Evolutionary conservation across 352 stramenopile species (phyloP), one percentile per base, ranked within the genome.

Genomic region (Blastocystis sp.): DNA sequence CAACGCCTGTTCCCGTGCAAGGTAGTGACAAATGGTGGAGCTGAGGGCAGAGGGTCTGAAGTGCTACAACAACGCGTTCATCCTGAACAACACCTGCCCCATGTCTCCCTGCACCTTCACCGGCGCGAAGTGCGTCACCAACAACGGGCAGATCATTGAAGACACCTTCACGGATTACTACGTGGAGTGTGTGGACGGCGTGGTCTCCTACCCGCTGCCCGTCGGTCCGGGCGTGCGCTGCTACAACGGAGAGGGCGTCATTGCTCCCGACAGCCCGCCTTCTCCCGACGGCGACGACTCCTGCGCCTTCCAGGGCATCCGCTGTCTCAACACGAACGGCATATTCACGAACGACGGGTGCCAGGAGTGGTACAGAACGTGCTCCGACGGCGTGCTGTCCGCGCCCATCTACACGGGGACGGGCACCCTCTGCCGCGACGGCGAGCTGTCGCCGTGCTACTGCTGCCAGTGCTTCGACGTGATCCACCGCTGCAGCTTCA

Each of bases 111-210:
- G 78, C 60, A 45, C 63, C n/a, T 88, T 88, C 66, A 2, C 21
- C 2, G 78, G 66, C 40, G 17, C 78, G 1, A 52, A 24, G 57
- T 88, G 78, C 42, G 78, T 88, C 10, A 88, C 63, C 21, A 78
- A 88, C 24, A 78, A 88, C 24, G 66, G 78, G 17, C 63, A 76
- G 43, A 88, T 88, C 48, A 45, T 78, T 7, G 34, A 68, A 61
- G 59, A 88, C 34, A 76, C 63, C 42, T 88, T 48, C 42, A 88
- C 78, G 34, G 66, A 88, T 34, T 88, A 77, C 66, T 88, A 88
- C 60, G 66, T 78, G 19, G 52, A 79, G 40, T 88, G 78, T 59
- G 48, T 77, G 6, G 78, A 88, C 42, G 78, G 78, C 28, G 34
- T 45, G 7, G 24, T 66, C n/a, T 76, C 78, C 66, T 78, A 78